Conservation (phyloP, 345 rosid species). For the Trapa incisa region DNA sequence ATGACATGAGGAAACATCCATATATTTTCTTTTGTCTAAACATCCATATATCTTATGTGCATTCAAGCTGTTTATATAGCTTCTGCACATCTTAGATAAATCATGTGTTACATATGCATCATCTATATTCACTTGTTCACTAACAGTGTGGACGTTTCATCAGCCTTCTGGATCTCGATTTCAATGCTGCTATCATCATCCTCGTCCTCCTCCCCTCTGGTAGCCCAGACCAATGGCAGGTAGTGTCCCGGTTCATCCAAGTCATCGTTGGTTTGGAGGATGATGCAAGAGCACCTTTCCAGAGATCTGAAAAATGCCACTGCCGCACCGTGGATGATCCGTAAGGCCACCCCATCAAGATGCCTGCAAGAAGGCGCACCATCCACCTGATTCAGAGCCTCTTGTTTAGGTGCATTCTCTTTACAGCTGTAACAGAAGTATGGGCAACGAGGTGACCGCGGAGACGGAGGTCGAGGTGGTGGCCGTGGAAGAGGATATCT, state of each 20-base stretch:
- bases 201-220: neutral
- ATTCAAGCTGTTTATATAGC: neutral
- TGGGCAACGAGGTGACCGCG: neutral
- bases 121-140: too few relatives aligned
- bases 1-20: too few relatives aligned
- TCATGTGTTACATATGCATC: too few relatives aligned
- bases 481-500: neutral
- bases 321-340: slow-evolving; percentile 26
- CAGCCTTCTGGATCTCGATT: neutral
- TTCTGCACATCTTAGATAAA: neutral
- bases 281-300: slow-evolving; percentile 26
- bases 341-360: slow-evolving; percentile 18
- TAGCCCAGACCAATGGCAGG: neutral
- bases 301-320: slow-evolving; percentile 33
- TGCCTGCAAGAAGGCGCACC: slow-evolving; percentile 12
- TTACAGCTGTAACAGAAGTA: neutral
- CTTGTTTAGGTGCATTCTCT: neutral
- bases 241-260: slow-evolving; percentile 4
- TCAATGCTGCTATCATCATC: neutral
- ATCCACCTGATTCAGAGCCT: neutral
- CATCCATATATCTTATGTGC: neutral
- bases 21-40: too few relatives aligned
- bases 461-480: neutral
- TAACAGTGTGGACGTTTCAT: neutral
- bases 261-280: slow-evolving; percentile 27